Evolutionary conservation across 352 stramenopile species (phyloP).

Genomic region (Pythium pyrilobum): DNA sequence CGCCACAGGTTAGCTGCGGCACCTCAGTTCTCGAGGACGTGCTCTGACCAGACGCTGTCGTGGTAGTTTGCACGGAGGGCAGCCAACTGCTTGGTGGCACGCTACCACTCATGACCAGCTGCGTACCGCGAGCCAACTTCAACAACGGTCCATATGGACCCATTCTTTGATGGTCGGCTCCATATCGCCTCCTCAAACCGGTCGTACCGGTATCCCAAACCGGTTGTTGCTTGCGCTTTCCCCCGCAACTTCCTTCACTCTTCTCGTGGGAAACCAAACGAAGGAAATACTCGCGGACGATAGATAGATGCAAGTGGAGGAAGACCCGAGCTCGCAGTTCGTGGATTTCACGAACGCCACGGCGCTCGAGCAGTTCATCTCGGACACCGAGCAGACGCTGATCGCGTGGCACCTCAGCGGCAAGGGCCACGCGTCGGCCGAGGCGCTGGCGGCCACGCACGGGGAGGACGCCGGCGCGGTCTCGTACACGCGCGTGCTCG

Average conservation of each 20-base stretch:
- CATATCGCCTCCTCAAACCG: too few relatives aligned
- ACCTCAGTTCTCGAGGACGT: too few relatives aligned
- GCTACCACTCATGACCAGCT: too few relatives aligned
- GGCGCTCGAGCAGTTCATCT: conserved; percentile 70
- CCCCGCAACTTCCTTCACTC: background rate
- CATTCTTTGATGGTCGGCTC: too few relatives aligned
- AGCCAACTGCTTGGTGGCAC: too few relatives aligned
- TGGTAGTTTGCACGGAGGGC: too few relatives aligned
- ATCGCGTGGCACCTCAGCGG: conserved; percentile 58
- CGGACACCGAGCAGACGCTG: conserved; percentile 69
- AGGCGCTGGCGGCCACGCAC: conserved; percentile 24
- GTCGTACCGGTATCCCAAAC: too few relatives aligned
- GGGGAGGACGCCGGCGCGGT: background rate
- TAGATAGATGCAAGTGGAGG: conserved; percentile 67
- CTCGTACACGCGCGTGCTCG: conserved; percentile 18
- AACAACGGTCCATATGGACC: too few relatives aligned
- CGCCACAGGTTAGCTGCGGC: too few relatives aligned
- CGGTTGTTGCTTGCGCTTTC: too few relatives aligned
- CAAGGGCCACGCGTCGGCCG: conserved; percentile 55
- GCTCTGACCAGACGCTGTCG: too few relatives aligned
- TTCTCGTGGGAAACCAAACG: background rate
- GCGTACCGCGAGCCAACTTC: too few relatives aligned
- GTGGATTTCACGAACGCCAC: conserved; percentile 86
- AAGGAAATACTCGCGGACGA: background rate
- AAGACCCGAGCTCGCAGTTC: conserved; percentile 82